Base-by-base conservation (phyloP, 495 filamentous ascomycete genomes). In the Xylaria venustula region DNA sequence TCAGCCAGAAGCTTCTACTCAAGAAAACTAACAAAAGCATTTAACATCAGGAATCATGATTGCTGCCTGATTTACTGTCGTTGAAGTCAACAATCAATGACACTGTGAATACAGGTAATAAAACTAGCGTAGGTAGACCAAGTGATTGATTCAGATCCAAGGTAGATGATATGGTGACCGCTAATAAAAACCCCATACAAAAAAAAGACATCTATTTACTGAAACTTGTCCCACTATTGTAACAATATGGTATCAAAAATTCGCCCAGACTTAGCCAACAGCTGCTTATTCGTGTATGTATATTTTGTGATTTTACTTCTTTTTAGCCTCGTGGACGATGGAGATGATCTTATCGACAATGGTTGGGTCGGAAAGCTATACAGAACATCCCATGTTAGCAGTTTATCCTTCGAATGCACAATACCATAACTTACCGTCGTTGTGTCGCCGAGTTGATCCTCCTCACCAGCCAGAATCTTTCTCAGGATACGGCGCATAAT, bases 401-500 rank as follows among this genome's bases (percentile, higher is more conserved):
- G 58, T 20, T 20, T 12, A 47, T 53, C 12, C 32, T 15, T 52
- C 17, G 15, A 58, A 64, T 40, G 20, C 20, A 17, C 28, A 9
- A 36, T 60, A 1, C 28, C 17, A 19, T 19, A 66, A 79, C 90
- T 81, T 83, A 96, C 90, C 56, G 94, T 98, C 1, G 91, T 90
- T 28, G 79, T 93, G 67, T 99, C 95, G 66, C 94, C 94, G 55
- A 99, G 80, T 73, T 93, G 91, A 68, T 98, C 94, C 76, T 98
- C 95, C 81, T 99, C 94, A 11, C 92, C 92, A 45, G 91, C 91
- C 62, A 99, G 77, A 65, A 98, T 92, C 89, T 99, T 98, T 59
- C 94, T 87, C 77, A 99, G 73, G 75, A 99, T 97, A 56, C 94
- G 87, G 56, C 94, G 84, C 94, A 99, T 98, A 68, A 98, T 99